Base-by-base conservation (phyloP, 2,329 filamentous ascomycete genomes). In the Paecilomyces niveus region DNA sequence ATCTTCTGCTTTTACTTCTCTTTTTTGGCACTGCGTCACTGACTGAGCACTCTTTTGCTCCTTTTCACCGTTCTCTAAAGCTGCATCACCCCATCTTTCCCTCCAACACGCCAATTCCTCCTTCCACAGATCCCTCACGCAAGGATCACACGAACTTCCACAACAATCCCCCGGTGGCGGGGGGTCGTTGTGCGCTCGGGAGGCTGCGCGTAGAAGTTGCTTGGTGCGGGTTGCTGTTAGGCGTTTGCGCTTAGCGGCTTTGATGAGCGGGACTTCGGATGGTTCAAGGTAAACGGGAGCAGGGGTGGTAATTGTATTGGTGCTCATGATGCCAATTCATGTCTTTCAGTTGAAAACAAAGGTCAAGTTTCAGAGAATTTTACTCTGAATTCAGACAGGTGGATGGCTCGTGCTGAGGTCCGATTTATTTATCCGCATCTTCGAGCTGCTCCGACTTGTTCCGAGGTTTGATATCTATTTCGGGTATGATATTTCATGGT, bases 71-170 rank as follows among this genome's bases (percentile, higher is more conserved):
- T 55, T 55, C 55, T 64, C 62, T 54, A 65, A 56, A 4, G 53
- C 63, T 26, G 53, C 51, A 56, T 65, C 63, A 7, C 70, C 70
- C 71, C 71, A 73, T 32, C 68, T 63, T 59, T 71, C 71, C 60
- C 64, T 68, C 71, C 71, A 73, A 54, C 67, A 64, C 9, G 61
- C 63, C 60, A 70, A 57, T 59, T 73, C 71, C 62, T 73, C 68
- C 54, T 60, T 64, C 70, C 70, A 73, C 2, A 73, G 54, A 64
- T 72, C 69, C 59, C 62, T 72, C 39, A 73, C 71, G 52, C 71
- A 73, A 5, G 71, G 71, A 60, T 72, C 70, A 56, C 71, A 73
- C 53, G 71, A 71, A 33, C 71, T 73, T 29, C 71, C 71, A 62
- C 71, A 73, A n/a, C 71, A 73, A 11, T 65, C 63, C 1, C 71